Percentiles rank a stretch among this genome's conserved stretches.
Evolutionary conservation across 192 early-diverging fungal genomes (phyloP).

Genomic region (Coemansia sp.): DNA sequence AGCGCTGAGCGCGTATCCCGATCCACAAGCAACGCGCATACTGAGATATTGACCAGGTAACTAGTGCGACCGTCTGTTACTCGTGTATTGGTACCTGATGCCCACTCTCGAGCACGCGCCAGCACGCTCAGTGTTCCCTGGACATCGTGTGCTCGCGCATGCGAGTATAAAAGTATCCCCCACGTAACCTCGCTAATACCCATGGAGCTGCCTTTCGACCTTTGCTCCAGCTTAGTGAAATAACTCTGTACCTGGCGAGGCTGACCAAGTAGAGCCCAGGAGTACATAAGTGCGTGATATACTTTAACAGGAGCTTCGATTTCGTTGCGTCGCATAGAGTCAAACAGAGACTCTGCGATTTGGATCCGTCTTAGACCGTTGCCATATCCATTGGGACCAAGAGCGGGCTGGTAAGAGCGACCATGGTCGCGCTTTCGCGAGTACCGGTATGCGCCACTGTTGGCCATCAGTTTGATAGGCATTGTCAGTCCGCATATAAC

Average conservation of each 20-base stretch:
- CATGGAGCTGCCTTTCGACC: background rate
- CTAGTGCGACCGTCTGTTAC: slow-evolving; percentile 1
- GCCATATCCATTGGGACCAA: background rate
- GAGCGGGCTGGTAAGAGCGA: background rate
- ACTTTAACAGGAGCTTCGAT: slow-evolving; percentile 23
- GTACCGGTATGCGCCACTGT: background rate
- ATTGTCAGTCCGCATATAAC: slow-evolving; percentile 30
- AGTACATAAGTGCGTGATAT: slow-evolving; percentile 28
- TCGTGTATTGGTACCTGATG: background rate
- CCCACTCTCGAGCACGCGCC: slow-evolving; percentile 19
- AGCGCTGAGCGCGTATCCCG: slow-evolving; percentile 15
- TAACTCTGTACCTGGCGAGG: slow-evolving; percentile 1
- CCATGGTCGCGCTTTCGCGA: slow-evolving; percentile 5
- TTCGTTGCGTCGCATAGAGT: slow-evolving; percentile 13
- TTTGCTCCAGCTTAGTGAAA: slow-evolving; percentile 13
- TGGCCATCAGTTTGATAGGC: background rate
- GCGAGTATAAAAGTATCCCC: slow-evolving; percentile 42
- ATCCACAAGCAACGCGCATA: slow-evolving; percentile 19
- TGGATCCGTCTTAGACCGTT: slow-evolving; percentile 4
- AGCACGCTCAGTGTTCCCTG: slow-evolving; percentile 21
- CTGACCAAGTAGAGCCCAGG: slow-evolving; percentile 29
- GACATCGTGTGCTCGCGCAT: slow-evolving; percentile 15
- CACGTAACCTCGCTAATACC: slow-evolving; percentile 22
- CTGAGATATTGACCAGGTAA: slow-evolving; percentile 40
- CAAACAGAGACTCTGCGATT: slow-evolving; percentile 24